Base-by-base conservation (phyloP, 1,284 basidiomycete genomes). In the Boletus semigastroideus region DNA sequence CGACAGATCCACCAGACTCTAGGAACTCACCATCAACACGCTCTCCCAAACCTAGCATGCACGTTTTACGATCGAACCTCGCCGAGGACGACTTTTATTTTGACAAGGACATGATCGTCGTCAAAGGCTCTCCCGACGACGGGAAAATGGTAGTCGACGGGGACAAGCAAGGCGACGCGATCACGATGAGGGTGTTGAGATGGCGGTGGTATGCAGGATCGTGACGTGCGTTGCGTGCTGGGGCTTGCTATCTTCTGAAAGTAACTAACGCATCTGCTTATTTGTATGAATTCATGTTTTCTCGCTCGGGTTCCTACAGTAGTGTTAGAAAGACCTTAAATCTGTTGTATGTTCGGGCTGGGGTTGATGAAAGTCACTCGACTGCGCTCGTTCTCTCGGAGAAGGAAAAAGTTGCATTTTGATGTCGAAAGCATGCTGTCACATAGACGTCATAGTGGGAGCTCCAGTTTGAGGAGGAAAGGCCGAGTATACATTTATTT, bases 201-300 rank as follows among this genome's bases (percentile, higher is more conserved):
- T 66, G 64, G 67, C 41, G 61, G 31, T 66, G 67, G 64, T 46
- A 58, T 40, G n/a, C 19, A 7, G 40, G 17, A n/a, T n/a, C 42
- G 8, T 56, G 52, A 55, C 22, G 25, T 9, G 36, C 17, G 4
- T 37, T 51, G 39, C 9, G 33, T 42, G 10, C 16, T 25, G 27
- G 12, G 27, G 9, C 34, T 11, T 51, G 44, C 2, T 47, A 62
- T 54, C 42, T 66, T 43, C 34, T 52, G n/a, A 48, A 45, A 16
- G 38, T 40, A 25, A 40, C 12, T 40, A 22, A 46, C 48, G 25
- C 41, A 66, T 66, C 49, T n/a, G n/a, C n/a, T n/a, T 59, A 63
- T 51, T 13, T 43, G 47, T 49, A 53, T 39, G 42, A 36, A 20
- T 31, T 42, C 42, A 58, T 58, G 53, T 55, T 57, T 16, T 22